Evolutionary conservation across 2,329 filamentous ascomycete genomes (phyloP), one percentile per base, ranked within the genome.

Genomic region (Paecilomyces dactylethromorphus): DNA sequence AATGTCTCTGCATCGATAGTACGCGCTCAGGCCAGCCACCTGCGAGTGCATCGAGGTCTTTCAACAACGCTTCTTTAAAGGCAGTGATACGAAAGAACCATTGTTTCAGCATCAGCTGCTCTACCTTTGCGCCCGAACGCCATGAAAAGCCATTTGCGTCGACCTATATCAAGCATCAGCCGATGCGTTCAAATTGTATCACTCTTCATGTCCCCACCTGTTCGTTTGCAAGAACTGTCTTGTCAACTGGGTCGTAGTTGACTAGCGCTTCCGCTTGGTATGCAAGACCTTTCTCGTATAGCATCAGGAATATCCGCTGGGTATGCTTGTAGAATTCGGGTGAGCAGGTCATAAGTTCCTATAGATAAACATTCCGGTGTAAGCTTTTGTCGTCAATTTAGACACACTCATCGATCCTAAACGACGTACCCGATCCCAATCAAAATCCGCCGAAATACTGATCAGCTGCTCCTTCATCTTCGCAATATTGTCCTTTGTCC

Each of bases 291-390:
- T 84, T 83, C 64, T 89, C 79, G 70, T 89, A 82, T 4, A 96
- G 81, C 75, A 88, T 85, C 59, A 95, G 80, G 71, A 96, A 96
- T 63, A 96, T 84, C 66, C 84, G 86, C 71, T 96, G 92, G 0
- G 90, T 96, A 72, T 96, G 91, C 71, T 91, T 90, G 77, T 96
- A 96, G 74, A 94, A 96, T 10, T 82, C 81, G 53, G 92, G 90
- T 61, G 91, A 87, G 79, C 90, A 95, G 3, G 92, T 96, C 64
- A 87, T 86, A 62, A 96, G 74, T 79, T 96, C 91, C 90, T 94
- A 71, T 54, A 57, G 54, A 61, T 53, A 60, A 57, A 50, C 56
- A 49, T 26, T 52, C 58, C 56, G 7, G 7, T 2, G 26, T 29
- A 4, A 29, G 26, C 7, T 29, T 7, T 7, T 29, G 4, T 29